A percentile compares a stretch with the other conserved stretches of the same genome.
Conservation (phyloP, 768 basidiomycete species). For the Harrya chromipes region DNA sequence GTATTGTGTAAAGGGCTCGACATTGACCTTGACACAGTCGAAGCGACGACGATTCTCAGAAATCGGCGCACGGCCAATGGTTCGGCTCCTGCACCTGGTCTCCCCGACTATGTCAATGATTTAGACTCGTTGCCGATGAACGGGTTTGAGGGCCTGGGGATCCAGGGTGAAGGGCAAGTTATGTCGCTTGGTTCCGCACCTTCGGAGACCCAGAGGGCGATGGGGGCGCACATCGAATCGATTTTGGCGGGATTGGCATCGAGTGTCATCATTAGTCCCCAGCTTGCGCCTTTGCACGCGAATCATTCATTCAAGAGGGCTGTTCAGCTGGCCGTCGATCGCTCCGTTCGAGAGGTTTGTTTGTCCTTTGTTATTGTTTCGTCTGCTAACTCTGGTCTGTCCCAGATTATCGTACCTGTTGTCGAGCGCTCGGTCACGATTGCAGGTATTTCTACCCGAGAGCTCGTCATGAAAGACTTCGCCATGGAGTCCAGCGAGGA, state of each 20-base stretch:
- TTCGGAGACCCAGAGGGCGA: conserved; percentile 61
- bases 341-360: conserved; percentile 88
- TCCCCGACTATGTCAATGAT: conserved; percentile 79
- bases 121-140: conserved; percentile 78
- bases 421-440: conserved; percentile 98
- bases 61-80: conserved; percentile 66
- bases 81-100: conserved; percentile 46
- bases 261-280: conserved; percentile 73
- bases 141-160: conserved; percentile 55
- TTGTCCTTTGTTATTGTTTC: background rate
- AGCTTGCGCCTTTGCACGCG: conserved; percentile 67
- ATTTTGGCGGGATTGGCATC: conserved; percentile 70
- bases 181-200: conserved; percentile 59
- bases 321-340: conserved; percentile 86
- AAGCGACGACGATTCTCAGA: conserved; percentile 79
- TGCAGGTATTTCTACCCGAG: conserved; percentile 94
- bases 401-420: conserved; percentile 90
- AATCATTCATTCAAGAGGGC: conserved; percentile 89
- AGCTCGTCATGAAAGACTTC: conserved; percentile 94
- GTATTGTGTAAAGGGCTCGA: conserved; percentile 90
- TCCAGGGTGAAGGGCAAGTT: conserved; percentile 56
- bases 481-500: conserved; percentile 89
- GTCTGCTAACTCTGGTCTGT: background rate
- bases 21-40: conserved; percentile 80
- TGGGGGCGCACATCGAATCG: conserved; percentile 77